phyloP scores from a whole-genome alignment of 768 basidiomycete genomes.

The Daedalea quercina region DNA sequence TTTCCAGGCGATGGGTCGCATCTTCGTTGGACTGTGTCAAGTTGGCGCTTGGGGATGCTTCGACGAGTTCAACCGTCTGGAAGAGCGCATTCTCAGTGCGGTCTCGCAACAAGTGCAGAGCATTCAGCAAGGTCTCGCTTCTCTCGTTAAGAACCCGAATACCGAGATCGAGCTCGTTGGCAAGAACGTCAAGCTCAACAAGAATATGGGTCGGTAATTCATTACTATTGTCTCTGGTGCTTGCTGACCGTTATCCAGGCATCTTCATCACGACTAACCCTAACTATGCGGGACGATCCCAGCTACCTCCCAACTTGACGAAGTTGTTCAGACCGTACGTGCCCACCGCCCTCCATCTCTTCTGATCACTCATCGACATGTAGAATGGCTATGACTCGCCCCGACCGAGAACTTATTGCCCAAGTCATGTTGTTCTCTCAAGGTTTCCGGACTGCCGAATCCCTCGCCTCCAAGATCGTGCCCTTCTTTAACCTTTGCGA shows the following conservation, averaged over 20 bases:
- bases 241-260: constrained; percentile 34
- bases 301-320: constrained; percentile 79
- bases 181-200: constrained; percentile 87
- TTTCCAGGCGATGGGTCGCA: constrained; percentile 99
- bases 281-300: constrained; percentile 96
- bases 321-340: constrained; percentile 90
- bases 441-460: constrained; percentile 97
- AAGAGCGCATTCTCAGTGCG: constrained; percentile 95
- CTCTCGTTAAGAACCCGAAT: constrained; percentile 75
- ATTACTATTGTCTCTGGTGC: not conserved
- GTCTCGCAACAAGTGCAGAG: constrained; percentile 99
- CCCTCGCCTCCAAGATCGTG: constrained; percentile 95
- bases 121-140: constrained; percentile 92
- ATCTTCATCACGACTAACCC: constrained; percentile 99
- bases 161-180: constrained; percentile 94
- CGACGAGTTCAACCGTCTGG: constrained; percentile 96
- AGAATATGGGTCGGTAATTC: constrained; percentile 71
- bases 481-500: constrained; percentile 99
- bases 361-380: not conserved
- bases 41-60: constrained; percentile 99
- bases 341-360: not conserved
- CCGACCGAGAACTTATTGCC: constrained; percentile 96
- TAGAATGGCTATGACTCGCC: constrained; percentile 99
- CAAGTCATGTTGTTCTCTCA: constrained; percentile 99
- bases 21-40: constrained; percentile 97